A percentile compares a stretch with the other conserved stretches of the same genome.
These are phyloP conservation scores for Umbelopsis sp. DNA, from an alignment of 192 early-diverging fungal genomes.

Conservation along the genomic window DNA sequence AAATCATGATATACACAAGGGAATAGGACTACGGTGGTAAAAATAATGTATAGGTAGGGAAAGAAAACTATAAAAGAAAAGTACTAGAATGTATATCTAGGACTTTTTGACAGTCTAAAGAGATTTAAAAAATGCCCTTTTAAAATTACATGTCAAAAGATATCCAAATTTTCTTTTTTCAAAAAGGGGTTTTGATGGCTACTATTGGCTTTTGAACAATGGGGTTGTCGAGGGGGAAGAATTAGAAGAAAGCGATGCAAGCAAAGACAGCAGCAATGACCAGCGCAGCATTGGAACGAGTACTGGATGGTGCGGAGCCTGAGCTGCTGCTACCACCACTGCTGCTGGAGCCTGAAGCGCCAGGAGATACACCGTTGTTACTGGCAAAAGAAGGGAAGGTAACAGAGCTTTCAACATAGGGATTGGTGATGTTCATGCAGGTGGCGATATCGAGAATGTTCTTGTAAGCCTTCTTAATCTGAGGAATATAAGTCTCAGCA, in stretches of 20 bases:
- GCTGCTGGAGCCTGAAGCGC: neutral
- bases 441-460: conserved; percentile 41
- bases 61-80: neutral
- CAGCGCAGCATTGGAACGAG: conserved; percentile 32
- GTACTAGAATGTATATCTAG: no score
- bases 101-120: no score
- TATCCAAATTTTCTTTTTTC: neutral
- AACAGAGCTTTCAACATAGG: conserved; percentile 36
- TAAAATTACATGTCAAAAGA: neutral
- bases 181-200: neutral
- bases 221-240: neutral
- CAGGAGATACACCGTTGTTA: neutral
- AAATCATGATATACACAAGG: conserved; percentile 20
- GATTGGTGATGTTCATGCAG: conserved; percentile 43
- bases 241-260: conserved; percentile 13
- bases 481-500: conserved; percentile 30
- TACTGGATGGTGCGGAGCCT: neutral
- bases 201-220: neutral
- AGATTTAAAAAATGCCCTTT: no score
- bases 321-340: neutral
- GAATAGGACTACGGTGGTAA: neutral
- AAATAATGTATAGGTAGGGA: neutral
- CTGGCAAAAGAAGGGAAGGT: conserved; percentile 24
- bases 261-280: conserved; percentile 35
- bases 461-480: conserved; percentile 37